phyloP scores from a whole-genome alignment of 352 stramenopile species.

The Elongisporangium anandrum region DNA sequence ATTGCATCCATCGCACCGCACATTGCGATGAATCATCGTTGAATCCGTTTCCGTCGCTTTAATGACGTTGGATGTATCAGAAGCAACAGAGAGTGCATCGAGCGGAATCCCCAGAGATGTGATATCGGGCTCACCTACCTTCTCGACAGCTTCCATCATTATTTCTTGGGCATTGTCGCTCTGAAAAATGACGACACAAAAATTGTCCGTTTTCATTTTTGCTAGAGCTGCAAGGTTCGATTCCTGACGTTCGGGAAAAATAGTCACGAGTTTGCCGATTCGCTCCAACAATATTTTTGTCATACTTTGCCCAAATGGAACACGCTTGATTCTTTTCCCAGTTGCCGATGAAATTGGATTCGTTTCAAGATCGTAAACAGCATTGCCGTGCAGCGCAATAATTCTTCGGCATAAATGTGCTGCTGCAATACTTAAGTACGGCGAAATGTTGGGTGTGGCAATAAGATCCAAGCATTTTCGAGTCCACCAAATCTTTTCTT shows the following conservation, averaged over 20 bases:
- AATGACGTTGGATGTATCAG: slow-evolving; percentile 3
- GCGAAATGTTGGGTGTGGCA: background rate
- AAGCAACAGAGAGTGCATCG: slow-evolving; percentile 1
- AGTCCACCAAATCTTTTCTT: slow-evolving; percentile 21
- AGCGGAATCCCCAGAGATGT: slow-evolving; percentile 24
- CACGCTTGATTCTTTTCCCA: background rate
- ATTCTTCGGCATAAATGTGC: slow-evolving; percentile 14
- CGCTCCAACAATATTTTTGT: slow-evolving; percentile 27
- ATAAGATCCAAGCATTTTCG: slow-evolving; percentile 14
- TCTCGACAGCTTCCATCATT: slow-evolving; percentile 36
- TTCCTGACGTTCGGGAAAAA: slow-evolving; percentile 3
- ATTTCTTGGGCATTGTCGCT: slow-evolving; percentile 36
- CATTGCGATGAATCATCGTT: slow-evolving; percentile 49
- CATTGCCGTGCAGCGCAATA: slow-evolving; percentile 18
- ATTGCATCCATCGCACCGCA: slow-evolving; percentile 79
- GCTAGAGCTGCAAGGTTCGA: background rate
- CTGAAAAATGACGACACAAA: slow-evolving; percentile 46
- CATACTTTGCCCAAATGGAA: slow-evolving; percentile 20
- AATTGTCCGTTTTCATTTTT: slow-evolving; percentile 5
- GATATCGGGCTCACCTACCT: slow-evolving; percentile 33
- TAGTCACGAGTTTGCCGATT: slow-evolving; percentile 17
- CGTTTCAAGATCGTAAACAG: slow-evolving; percentile 18
- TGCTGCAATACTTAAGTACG: slow-evolving; percentile 12
- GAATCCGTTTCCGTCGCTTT: slow-evolving; percentile 19
- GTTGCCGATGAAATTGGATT: background rate